phyloP scores from a whole-genome alignment of 129 eudicot species.

The Flaveria robusta region DNA sequence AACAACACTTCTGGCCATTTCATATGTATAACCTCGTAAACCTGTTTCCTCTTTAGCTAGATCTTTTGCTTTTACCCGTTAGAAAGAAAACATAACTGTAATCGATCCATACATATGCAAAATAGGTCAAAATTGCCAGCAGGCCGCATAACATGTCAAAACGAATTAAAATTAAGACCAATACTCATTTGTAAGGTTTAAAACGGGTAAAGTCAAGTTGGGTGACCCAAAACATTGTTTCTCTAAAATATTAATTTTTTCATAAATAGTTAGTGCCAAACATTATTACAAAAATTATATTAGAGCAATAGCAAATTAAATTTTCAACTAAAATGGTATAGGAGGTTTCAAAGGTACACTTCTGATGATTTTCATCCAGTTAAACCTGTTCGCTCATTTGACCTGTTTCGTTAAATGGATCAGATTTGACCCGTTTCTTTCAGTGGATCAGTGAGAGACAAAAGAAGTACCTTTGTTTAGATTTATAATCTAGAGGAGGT shows the following conservation, averaged over 20 bases:
- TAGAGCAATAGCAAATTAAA: neutral
- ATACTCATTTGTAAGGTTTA: neutral
- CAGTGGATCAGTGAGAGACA: neutral
- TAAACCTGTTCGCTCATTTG: neutral
- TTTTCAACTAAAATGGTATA: neutral
- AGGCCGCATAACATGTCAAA: neutral
- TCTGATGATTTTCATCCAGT: neutral
- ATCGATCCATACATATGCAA: neutral
- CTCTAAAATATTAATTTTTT: too few relatives aligned
- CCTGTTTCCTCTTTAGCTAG: neutral
- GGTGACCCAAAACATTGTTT: neutral
- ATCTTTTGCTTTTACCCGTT: neutral
- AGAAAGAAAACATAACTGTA: neutral
- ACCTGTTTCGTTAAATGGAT: neutral
- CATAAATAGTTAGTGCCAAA: neutral
- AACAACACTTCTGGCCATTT: neutral
- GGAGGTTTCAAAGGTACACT: neutral
- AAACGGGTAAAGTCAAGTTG: neutral
- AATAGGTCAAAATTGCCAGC: neutral
- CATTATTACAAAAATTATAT: neutral
- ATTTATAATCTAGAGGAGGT: conserved; percentile 50
- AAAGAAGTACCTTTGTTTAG: conserved; percentile 50
- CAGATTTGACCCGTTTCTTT: neutral
- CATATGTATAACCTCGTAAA: neutral
- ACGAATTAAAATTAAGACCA: neutral